A percentile compares a stretch with the other conserved stretches of the same genome.
Evolutionary conservation across 257 asterid genomes (phyloP).

Genomic region (Ilex aquifolium): DNA sequence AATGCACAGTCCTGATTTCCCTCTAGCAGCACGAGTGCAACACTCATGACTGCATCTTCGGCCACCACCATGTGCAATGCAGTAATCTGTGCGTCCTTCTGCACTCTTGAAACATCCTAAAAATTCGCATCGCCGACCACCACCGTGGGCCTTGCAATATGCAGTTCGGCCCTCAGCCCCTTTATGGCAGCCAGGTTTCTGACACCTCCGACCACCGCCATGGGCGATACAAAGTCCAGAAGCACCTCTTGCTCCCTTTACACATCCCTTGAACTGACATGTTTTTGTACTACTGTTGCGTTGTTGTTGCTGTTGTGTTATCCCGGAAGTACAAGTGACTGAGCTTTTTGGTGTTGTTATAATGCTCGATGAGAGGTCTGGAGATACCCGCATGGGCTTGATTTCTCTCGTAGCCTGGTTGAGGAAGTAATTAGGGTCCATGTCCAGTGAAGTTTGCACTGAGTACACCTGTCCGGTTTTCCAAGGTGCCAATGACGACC

Average conservation of each 20-base stretch:
- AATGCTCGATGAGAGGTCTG: slow-evolving; percentile 47
- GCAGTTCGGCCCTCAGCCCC: slow-evolving; percentile 99
- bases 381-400: slow-evolving; percentile 31
- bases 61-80: slow-evolving; percentile 96
- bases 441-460: slow-evolving; percentile 25
- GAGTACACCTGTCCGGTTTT: slow-evolving; percentile 25
- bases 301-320: slow-evolving; percentile 47
- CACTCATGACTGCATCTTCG: slow-evolving; percentile 72
- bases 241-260: slow-evolving; percentile 93
- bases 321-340: slow-evolving; percentile 98
- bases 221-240: slow-evolving; percentile 91
- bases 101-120: slow-evolving; percentile 93
- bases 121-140: slow-evolving; percentile 83
- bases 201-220: slow-evolving; percentile 96
- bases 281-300: slow-evolving; percentile 53
- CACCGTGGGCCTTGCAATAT: slow-evolving; percentile 96
- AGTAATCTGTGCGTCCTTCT: slow-evolving; percentile 85
- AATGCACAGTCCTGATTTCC: slow-evolving; percentile 86
- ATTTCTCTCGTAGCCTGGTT: slow-evolving; percentile 33
- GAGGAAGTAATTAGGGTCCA: slow-evolving; percentile 29
- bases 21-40: slow-evolving; percentile 81
- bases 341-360: slow-evolving; percentile 72
- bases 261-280: slow-evolving; percentile 82
- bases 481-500: slow-evolving; percentile 24
- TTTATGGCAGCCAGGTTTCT: slow-evolving; percentile 72